phyloP scores from a whole-genome alignment of 1,284 basidiomycete genomes.

The Boletus semigastroideus region DNA sequence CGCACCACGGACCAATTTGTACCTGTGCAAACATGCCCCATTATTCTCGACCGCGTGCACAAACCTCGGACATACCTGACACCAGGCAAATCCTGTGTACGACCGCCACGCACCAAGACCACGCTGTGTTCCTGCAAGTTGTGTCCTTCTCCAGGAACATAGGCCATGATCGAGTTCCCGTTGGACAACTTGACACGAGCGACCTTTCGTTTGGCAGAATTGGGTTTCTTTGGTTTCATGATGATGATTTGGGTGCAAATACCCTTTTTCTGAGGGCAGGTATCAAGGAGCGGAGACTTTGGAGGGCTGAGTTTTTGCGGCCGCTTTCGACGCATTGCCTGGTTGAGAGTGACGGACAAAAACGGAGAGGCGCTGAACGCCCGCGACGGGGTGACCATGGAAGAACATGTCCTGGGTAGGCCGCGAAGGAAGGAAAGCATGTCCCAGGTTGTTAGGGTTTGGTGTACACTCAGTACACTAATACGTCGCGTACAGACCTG shows the following conservation, averaged over 20 bases:
- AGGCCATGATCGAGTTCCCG: slow-evolving; percentile 89
- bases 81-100: slow-evolving; percentile 97
- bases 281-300: slow-evolving; percentile 77
- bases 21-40: slow-evolving; percentile 51
- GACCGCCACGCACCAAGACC: slow-evolving; percentile 89
- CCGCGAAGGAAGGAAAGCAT: slow-evolving; percentile 28
- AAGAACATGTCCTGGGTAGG: slow-evolving; percentile 19
- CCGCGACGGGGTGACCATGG: slow-evolving; percentile 37
- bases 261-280: slow-evolving; percentile 84
- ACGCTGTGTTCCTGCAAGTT: slow-evolving; percentile 98
- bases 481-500: slow-evolving; percentile 34
- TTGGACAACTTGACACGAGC: slow-evolving; percentile 91
- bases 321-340: slow-evolving; percentile 67
- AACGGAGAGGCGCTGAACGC: slow-evolving; percentile 67
- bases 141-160: slow-evolving; percentile 97
- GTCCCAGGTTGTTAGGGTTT: not conserved
- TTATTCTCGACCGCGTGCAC: not conserved
- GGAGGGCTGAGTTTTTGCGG: slow-evolving; percentile 50
- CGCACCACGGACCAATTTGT: slow-evolving; percentile 93
- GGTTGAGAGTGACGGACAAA: slow-evolving; percentile 73
- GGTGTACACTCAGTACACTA: not conserved
- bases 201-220: slow-evolving; percentile 97
- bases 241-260: slow-evolving; percentile 86
- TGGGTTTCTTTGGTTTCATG: slow-evolving; percentile 95
- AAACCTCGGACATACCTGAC: slow-evolving; percentile 67